Percentiles rank a stretch among this genome's conserved stretches.
Conservation (phyloP, 208 protist species). For the Trichomonas gallinae region DNA sequence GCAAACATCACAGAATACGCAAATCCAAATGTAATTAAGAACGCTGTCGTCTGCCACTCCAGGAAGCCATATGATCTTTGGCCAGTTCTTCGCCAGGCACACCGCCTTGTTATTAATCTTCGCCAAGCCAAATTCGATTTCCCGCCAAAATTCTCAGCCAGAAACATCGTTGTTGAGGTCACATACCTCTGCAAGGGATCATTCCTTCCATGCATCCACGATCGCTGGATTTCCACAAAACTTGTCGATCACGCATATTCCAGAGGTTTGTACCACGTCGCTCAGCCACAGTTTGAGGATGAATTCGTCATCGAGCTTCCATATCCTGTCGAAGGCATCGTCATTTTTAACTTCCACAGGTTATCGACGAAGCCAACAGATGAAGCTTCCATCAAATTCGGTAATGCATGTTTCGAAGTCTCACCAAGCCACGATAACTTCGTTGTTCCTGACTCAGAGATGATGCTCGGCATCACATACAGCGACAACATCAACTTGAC, state of each 20-base stretch:
- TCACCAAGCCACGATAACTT: background rate
- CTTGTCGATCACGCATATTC: background rate
- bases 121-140: background rate
- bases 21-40: background rate
- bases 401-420: background rate
- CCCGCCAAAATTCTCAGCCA: background rate
- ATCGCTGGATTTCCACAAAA: background rate
- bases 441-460: background rate
- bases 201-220: background rate
- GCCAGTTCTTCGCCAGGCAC: background rate
- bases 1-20: background rate
- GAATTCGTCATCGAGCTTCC: slow-evolving; percentile 12
- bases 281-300: background rate
- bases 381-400: background rate
- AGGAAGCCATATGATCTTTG: background rate
- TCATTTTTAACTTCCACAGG: background rate
- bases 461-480: background rate
- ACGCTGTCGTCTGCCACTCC: background rate
- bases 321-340: background rate
- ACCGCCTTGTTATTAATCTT: background rate
- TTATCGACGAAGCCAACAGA: background rate
- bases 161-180: background rate
- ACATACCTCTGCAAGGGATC: background rate
- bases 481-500: background rate
- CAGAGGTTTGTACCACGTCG: background rate